Evolutionary conservation across 129 eudicot genomes (phyloP).

Genomic region (Cynara cardunculus): DNA sequence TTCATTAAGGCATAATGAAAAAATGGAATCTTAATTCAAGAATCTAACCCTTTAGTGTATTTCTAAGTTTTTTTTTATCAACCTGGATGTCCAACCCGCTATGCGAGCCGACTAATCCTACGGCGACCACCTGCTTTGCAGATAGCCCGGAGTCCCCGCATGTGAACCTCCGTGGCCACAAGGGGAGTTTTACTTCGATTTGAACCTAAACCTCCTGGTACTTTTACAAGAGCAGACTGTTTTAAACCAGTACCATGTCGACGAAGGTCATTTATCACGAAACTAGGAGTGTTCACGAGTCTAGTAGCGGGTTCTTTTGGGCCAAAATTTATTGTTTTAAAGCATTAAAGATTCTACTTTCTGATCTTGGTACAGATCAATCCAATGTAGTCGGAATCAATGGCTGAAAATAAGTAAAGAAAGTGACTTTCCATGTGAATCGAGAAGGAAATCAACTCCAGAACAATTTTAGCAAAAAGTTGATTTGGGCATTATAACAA

Average conservation of each 20-base stretch:
- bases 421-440: neutral
- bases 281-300: neutral
- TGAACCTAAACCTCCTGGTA: no score
- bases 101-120: no score
- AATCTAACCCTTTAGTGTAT: neutral
- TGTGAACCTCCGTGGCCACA: no score
- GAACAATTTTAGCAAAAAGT: neutral
- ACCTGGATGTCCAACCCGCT: no score
- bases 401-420: neutral
- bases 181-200: no score
- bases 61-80: neutral
- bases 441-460: no score
- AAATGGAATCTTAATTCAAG: neutral
- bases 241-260: neutral
- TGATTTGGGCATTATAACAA: neutral
- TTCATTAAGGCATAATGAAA: neutral
- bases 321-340: neutral
- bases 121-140: no score
- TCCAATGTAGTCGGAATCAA: neutral
- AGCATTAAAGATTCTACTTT: neutral
- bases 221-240: no score
- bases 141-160: no score
- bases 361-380: neutral
- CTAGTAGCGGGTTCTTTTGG: no score
- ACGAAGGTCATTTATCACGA: neutral